These are phyloP conservation scores for Saturnispora halmiae DNA, from an alignment of 805 yeast species.

Conservation along the genomic window DNA sequence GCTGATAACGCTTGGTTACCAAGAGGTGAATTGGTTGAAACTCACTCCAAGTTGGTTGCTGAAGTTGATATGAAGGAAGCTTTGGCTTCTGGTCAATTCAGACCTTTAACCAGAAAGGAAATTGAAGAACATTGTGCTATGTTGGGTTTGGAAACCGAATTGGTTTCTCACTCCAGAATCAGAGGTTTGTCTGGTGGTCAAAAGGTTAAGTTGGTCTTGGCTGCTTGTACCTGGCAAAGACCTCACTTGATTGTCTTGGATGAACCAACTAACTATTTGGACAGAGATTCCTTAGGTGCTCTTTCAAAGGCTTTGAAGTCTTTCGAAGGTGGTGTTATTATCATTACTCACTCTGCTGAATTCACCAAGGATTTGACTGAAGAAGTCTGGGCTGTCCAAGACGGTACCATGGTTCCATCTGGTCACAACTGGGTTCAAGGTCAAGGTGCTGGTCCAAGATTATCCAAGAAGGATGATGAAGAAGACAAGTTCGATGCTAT, in stretches of 20 bases:
- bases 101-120: conserved; percentile 99
- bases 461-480: conserved; percentile 88
- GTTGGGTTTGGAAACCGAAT: conserved; percentile 98
- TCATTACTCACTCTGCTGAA: conserved; percentile 99
- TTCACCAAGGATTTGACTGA: conserved; percentile 99
- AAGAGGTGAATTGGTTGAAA: conserved; percentile 95
- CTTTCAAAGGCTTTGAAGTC: conserved; percentile 97
- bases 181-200: conserved; percentile 99
- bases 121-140: conserved; percentile 97
- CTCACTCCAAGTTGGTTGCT: conserved; percentile 98
- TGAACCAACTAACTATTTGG: conserved; percentile 99
- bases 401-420: conserved; percentile 99
- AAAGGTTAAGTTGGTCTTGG: conserved; percentile 98
- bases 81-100: conserved; percentile 99
- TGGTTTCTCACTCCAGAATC: conserved; percentile 99
- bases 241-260: conserved; percentile 98
- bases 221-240: conserved; percentile 99
- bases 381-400: conserved; percentile 99
- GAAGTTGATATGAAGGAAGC: conserved; percentile 99
- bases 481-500: conserved; percentile 99
- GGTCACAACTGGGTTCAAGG: conserved; percentile 99
- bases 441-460: conserved; percentile 99
- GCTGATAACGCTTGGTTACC: conserved; percentile 99
- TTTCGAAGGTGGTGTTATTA: conserved; percentile 99
- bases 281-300: conserved; percentile 99